phyloP scores from a whole-genome alignment of 2,329 filamentous ascomycete species.

The Orbilia ellipsospora region DNA sequence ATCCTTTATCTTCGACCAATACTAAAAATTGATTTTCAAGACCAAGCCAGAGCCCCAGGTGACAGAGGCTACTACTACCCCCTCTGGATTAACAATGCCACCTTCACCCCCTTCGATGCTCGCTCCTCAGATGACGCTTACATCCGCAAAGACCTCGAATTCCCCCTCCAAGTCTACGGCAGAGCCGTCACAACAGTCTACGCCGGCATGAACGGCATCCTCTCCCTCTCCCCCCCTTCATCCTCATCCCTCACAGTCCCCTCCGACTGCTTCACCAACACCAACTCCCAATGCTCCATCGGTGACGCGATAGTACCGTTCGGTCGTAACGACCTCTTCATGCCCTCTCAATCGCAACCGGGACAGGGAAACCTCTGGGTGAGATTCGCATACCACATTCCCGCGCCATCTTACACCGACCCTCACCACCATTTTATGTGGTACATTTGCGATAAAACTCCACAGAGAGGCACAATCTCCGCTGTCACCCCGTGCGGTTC shows the following conservation, averaged over 20 bases:
- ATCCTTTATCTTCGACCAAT: background rate
- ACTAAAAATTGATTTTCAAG: background rate
- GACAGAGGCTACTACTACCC: constrained; percentile 31
- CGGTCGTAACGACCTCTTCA: constrained; percentile 11
- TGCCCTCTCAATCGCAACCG: background rate
- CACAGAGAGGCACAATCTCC: background rate
- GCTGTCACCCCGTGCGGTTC: too few species aligned
- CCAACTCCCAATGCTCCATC: constrained; percentile 7
- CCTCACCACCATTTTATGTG: constrained; percentile 31
- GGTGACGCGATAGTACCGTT: constrained; percentile 10
- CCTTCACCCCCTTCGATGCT: constrained; percentile 13
- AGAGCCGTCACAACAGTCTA: constrained; percentile 11
- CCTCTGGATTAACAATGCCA: constrained; percentile 20
- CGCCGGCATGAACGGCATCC: constrained; percentile 22
- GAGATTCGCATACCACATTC: constrained; percentile 28
- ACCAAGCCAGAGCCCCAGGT: constrained; percentile 14
- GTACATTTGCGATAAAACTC: constrained; percentile 29
- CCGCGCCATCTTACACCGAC: constrained; percentile 13
- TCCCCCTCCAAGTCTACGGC: constrained; percentile 17
- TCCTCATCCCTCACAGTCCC: background rate
- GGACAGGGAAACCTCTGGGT: constrained; percentile 14
- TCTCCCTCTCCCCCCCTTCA: constrained; percentile 11
- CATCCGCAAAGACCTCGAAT: constrained; percentile 21
- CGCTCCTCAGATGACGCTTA: constrained; percentile 13
- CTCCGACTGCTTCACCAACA: constrained; percentile 4